Evolutionary conservation across 495 filamentous ascomycete genomes (phyloP), one percentile per base, ranked within the genome.

Genomic region (Hyaloscypha finlandica): DNA sequence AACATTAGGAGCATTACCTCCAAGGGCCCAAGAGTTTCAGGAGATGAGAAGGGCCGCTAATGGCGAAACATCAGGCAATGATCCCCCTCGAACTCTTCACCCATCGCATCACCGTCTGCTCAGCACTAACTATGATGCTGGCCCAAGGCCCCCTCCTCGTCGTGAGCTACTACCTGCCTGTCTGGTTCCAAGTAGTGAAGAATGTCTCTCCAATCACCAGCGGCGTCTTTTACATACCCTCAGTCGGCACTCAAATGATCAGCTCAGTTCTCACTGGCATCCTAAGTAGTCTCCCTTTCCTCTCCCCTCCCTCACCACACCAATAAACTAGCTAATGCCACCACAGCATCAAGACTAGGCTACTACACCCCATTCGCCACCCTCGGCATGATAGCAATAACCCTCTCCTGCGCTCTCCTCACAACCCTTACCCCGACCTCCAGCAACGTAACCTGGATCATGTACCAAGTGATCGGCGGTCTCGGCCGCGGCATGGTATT

Each of bases 201-300:
- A 72, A 73, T 55, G 80, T 78, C 9, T 78, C 77, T 25, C 84
- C 87, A 3, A 76, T 81, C 20, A 77, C 84, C 72, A 91, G 89
- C 1, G 93, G 93, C n/a, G 89, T 95, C 73, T 85, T 86, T 77
- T 85, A 83, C 19, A 71, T 90, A 11, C 85, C 87, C 0, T 76
- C 83, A 6, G 77, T 86, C 29, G 73, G 83, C 57, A 79, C 79
- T 14, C 53, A 59, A 20, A 30, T 65, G 11, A 9, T 64, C 8
- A 12, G 20, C 8, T 8, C 66, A 30, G 11, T 59, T 2, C 0
- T n/a, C 6, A 14, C 59, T 22, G 60, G 59, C 8, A 8, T 42
- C 58, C n/a, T 68, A 52, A 29, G 66, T 57, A 63, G 29, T 59
- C 22, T 37, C 12, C 35, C 20, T 8, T 19, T 39, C 8, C 8